Conservation (phyloP, 345 rosid genomes). For the Boechera stricta region DNA sequence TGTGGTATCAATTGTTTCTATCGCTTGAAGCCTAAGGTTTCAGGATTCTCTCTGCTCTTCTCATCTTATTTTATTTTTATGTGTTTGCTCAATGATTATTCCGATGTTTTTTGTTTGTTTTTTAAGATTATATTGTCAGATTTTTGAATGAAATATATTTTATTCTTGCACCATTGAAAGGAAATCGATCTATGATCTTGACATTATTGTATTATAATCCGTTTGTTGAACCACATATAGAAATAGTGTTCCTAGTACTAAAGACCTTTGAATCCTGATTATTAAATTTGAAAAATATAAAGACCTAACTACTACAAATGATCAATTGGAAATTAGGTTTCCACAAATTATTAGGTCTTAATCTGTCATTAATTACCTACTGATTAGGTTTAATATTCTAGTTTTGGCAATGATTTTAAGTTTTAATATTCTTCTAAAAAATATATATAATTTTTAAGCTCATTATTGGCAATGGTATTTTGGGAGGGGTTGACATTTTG, state of each 20-base stretch:
- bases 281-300: background rate
- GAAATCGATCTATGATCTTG: constrained; percentile 17
- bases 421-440: no score
- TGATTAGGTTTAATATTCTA: background rate
- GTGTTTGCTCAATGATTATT: constrained; percentile 23
- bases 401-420: background rate
- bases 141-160: background rate
- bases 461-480: background rate
- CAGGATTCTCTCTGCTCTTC: constrained; percentile 26
- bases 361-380: constrained; percentile 24
- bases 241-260: background rate
- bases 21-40: constrained; percentile 46
- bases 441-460: background rate
- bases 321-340: background rate
- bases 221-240: constrained; percentile 28
- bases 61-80: background rate
- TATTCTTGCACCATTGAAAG: background rate
- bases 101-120: constrained; percentile 4
- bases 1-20: constrained; percentile 39
- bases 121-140: background rate
- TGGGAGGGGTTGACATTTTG: constrained; percentile 4
- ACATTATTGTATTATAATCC: constrained; percentile 4
- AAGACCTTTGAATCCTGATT: constrained; percentile 1
- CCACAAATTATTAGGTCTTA: constrained; percentile 8
- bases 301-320: background rate